Evolutionary conservation across 768 basidiomycete genomes (phyloP).

Genomic region (Tricholomella constricta): DNA sequence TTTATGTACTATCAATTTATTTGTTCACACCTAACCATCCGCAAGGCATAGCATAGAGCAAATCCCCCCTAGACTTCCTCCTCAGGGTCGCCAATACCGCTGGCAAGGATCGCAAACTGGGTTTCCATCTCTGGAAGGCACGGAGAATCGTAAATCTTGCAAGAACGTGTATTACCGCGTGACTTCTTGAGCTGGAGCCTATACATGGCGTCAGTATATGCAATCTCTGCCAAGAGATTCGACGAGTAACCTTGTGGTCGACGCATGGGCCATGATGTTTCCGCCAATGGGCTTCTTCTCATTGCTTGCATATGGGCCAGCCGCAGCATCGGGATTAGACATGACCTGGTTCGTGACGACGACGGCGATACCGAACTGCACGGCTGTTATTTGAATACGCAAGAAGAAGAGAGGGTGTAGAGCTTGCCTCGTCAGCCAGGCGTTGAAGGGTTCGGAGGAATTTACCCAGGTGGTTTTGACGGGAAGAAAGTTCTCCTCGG

Average conservation of each 20-base stretch:
- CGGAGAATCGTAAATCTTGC: constrained; percentile 98
- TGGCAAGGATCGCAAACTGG: constrained; percentile 88
- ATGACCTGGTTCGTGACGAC: constrained; percentile 99
- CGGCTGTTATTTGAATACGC: constrained; percentile 11
- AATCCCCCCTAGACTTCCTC: constrained; percentile 63
- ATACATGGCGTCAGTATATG: constrained; percentile 11
- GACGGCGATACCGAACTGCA: constrained; percentile 94
- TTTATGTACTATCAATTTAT: constrained; percentile 23
- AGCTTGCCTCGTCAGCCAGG: constrained; percentile 88
- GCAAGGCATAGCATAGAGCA: not conserved
- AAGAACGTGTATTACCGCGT: constrained; percentile 87
- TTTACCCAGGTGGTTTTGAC: constrained; percentile 95
- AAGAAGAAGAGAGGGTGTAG: constrained; percentile 10
- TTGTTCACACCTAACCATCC: constrained; percentile 11
- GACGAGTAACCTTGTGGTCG: constrained; percentile 80
- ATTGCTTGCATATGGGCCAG: constrained; percentile 84
- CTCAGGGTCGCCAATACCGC: constrained; percentile 94
- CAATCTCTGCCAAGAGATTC: not conserved
- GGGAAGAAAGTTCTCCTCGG: constrained; percentile 90
- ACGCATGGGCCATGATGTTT: constrained; percentile 99
- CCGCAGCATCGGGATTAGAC: constrained; percentile 95
- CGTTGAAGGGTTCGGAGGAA: constrained; percentile 92
- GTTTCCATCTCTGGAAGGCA: constrained; percentile 97
- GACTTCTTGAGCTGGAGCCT: constrained; percentile 92
- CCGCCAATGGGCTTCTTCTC: constrained; percentile 99